These are phyloP conservation scores for Penicillium sp. DNA, from an alignment of 2,329 filamentous ascomycete species.

Conservation along the genomic window DNA sequence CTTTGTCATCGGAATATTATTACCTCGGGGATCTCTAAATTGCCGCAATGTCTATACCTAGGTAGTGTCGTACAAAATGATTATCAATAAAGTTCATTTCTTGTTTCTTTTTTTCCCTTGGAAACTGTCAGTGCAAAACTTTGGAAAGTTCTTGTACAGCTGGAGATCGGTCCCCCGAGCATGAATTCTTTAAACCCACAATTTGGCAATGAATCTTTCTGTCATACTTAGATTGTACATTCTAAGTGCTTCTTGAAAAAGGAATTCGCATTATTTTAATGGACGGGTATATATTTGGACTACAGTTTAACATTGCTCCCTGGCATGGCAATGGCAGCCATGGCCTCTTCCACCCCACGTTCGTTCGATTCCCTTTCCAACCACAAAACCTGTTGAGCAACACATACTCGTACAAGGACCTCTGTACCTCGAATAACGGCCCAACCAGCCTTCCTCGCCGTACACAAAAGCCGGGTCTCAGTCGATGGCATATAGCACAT, in stretches of 20 bases:
- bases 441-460: slow-evolving; percentile 19
- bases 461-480: slow-evolving; percentile 15
- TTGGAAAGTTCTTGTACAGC: too few species aligned
- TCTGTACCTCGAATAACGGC: slow-evolving; percentile 19
- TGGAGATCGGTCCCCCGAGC: too few species aligned
- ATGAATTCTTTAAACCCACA: too few species aligned
- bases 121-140: too few species aligned
- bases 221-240: too few species aligned
- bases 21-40: background rate
- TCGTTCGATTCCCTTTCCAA: slow-evolving; percentile 15
- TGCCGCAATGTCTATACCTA: background rate
- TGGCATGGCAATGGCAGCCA: slow-evolving; percentile 11
- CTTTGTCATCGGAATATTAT: background rate
- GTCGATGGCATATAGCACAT: slow-evolving; percentile 27
- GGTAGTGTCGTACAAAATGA: too few species aligned
- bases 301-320: slow-evolving; percentile 10
- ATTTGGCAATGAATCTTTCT: too few species aligned
- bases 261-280: too few species aligned
- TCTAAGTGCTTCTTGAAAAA: too few species aligned
- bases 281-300: background rate
- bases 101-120: too few species aligned
- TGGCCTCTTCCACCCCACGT: slow-evolving; percentile 14
- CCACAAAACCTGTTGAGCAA: slow-evolving; percentile 26
- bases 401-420: slow-evolving; percentile 20
- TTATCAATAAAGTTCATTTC: too few species aligned